Evolutionary conservation across 495 filamentous ascomycete species (phyloP), one percentile per base, ranked within the genome.

Genomic region (Penicillium psychrofluorescens): DNA sequence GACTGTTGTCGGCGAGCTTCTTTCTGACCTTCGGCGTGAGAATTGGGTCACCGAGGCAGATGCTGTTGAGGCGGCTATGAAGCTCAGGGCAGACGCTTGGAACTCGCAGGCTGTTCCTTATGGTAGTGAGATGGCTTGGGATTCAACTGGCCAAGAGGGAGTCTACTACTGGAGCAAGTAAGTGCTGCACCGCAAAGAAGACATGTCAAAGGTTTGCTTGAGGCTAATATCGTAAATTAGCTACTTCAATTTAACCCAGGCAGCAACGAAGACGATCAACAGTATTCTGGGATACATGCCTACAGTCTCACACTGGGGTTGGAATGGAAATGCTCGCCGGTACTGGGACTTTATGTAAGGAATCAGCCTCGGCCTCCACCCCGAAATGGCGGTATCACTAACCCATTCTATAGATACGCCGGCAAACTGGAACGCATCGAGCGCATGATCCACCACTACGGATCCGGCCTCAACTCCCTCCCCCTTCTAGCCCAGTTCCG

Each of bases 371-470:
- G 29, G n/a, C 29, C 32, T 42, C 6, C 0, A 12, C 29, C 14
- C 12, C 11, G 7, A 8, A 12, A 15, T 36, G 27, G 53, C 8
- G 35, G 16, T 2, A 38, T 28, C 5, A 38, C n/a, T 37, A 30
- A 15, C 28, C 32, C 38, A 38, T 30, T 12, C 6, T 37, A 6
- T 15, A 59, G 56, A 1, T 45, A 72, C 36, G 74, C 50, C 2
- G 72, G 71, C n/a, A 75, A 76, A 46, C 57, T 76, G 7, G 36
- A 58, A 35, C 65, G 71, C 11, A 68, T 76, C 44, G 73, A 78
- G 42, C 67, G 75, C 7, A 69, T 73, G 54, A 76, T 77, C 54
- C 74, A 77, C 56, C 74, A 78, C 54, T 78, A 78, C 51, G 75
- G 75, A 9, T 76, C 73, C 9, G 66, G 56, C 8, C 68, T 78